Percentiles rank a stretch among this genome's conserved stretches.
Evolutionary conservation across 106 monocot genomes (phyloP).

Genomic region (Allium cepa): DNA sequence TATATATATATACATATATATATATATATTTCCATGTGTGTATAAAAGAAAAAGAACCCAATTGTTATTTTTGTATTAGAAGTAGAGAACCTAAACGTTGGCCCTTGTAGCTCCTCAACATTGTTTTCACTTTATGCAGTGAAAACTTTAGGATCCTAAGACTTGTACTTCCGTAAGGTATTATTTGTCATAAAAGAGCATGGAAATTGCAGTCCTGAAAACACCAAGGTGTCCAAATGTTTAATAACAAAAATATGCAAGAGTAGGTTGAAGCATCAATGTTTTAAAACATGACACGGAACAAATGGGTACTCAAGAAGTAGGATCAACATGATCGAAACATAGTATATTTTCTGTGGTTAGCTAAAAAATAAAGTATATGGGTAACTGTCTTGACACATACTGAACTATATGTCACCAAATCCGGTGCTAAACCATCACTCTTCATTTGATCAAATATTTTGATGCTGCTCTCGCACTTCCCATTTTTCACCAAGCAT

Average conservation of each 20-base stretch:
- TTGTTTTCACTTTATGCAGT: no score
- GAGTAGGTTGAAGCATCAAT: not conserved
- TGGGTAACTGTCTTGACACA: not conserved
- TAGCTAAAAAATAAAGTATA: no score
- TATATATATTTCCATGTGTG: no score
- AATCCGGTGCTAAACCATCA: conserved; percentile 66
- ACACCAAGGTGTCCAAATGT: not conserved
- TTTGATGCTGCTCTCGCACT: conserved; percentile 58
- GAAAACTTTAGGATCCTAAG: no score
- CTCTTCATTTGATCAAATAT: conserved; percentile 82
- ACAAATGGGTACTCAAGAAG: not conserved
- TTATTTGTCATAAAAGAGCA: no score
- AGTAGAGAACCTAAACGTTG: no score
- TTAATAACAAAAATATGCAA: not conserved
- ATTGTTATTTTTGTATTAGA: no score
- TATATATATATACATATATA: no score
- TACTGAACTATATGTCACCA: conserved; percentile 94
- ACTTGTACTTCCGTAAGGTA: no score
- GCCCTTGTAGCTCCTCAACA: no score
- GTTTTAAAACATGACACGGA: not conserved
- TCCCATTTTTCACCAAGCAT: conserved; percentile 71
- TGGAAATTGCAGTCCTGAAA: not conserved
- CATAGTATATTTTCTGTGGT: not conserved
- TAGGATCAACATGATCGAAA: not conserved
- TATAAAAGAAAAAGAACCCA: no score